Base-by-base conservation (phyloP, 345 rosid species). In the Kandelia obovata region DNA sequence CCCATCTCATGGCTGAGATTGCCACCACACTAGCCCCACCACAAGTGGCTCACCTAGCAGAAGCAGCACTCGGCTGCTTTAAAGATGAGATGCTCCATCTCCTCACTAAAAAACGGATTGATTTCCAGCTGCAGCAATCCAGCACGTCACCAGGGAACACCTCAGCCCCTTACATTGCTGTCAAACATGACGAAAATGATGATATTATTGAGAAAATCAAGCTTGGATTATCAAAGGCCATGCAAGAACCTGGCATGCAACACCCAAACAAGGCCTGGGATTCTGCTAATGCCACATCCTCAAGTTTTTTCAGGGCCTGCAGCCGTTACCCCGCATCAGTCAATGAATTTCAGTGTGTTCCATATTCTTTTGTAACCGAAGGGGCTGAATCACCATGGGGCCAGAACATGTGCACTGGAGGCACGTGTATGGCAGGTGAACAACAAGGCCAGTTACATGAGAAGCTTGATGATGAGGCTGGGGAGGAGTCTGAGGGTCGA, bases 71-170 rank as follows among this genome's bases (percentile, higher is more conserved):
- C 2, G 98, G 98, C 35, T 96, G 98, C 87, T 96, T 95, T 80
- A 92, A 95, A 65, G 99, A 95, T 69, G 99, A 95, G 70, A 95
- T 95, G 98, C 94, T 91, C 65, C 98, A 89, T 81, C 91, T 92
- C 73, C 96, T 95, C 65, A 89, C 98, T 58, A 95, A 89, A 89
- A 95, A 89, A 71, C 85, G 88, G 21, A 83, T 95, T 21, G 91
- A 89, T 74, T 88, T 86, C 83, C 93, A 92, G 79, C 84, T 85
- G 71, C 84, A 87, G 61, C 87, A 80, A 70, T 70, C 85, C 13
- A 81, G 78, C 53, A 10, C 67, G 13, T 71, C 68, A 52, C 70
- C 71, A n/a, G 77, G 81, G 62, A 83, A 72, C 62, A 65, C 71
- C 47, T 10, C 83, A 8, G 62, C 76, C 49, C 79, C 85, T 71